phyloP scores from a whole-genome alignment of 306 rosid genomes.

The Erythrophleum fordii region DNA sequence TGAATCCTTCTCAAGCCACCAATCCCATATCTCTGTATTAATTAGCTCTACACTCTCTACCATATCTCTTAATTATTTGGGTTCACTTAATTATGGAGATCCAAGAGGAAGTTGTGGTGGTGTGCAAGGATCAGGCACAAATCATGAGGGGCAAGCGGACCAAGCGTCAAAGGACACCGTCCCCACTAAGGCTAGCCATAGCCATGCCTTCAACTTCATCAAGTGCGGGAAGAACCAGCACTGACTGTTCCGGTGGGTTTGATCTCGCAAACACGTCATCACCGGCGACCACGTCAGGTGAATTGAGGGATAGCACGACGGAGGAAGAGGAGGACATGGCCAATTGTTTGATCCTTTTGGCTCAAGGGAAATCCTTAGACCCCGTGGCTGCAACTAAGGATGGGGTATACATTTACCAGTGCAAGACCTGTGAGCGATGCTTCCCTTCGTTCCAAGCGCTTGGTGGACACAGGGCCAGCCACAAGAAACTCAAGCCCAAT shows the following conservation, averaged over 20 bases:
- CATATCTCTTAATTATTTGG: not conserved
- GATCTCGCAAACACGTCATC: slow-evolving; percentile 26
- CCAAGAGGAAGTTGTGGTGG: slow-evolving; percentile 32
- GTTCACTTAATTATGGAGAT: slow-evolving; percentile 41
- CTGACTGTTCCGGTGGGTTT: slow-evolving; percentile 33
- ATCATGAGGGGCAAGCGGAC: slow-evolving; percentile 74
- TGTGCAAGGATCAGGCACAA: slow-evolving; percentile 38
- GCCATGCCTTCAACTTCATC: slow-evolving; percentile 3
- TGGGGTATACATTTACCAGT: slow-evolving; percentile 46
- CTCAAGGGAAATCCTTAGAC: slow-evolving; percentile 47
- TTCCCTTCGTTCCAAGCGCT: slow-evolving; percentile 90
- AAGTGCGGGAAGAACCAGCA: not conserved
- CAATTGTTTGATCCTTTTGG: slow-evolving; percentile 79
- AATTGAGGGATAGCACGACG: slow-evolving; percentile 24
- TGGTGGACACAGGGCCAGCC: slow-evolving; percentile 94
- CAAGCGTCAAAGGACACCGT: slow-evolving; percentile 63
- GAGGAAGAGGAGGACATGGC: slow-evolving; percentile 75
- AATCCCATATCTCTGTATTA: slow-evolving; percentile 30
- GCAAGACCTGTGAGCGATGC: slow-evolving; percentile 83
- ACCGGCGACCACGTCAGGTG: slow-evolving; percentile 30
- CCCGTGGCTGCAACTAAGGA: not conserved
- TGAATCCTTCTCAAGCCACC: slow-evolving; percentile 35
- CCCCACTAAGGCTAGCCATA: slow-evolving; percentile 36
- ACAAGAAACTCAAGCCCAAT: slow-evolving; percentile 62
- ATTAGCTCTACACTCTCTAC: slow-evolving; percentile 30